These are phyloP conservation scores for Neonectria magnoliae DNA, from an alignment of 2,329 filamentous ascomycete genomes.

Conservation along the genomic window DNA sequence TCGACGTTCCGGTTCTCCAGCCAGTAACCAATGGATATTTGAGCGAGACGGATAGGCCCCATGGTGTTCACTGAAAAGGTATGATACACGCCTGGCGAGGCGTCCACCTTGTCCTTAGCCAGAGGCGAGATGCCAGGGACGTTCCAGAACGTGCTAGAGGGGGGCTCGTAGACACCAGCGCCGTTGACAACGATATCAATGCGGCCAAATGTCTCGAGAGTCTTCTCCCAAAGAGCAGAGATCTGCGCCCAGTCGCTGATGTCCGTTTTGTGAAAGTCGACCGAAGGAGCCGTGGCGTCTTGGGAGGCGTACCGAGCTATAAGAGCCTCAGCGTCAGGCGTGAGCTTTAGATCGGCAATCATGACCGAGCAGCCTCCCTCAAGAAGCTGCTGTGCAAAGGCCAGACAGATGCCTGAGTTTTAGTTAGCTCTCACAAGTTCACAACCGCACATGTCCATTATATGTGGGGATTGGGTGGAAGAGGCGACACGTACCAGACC, in stretches of 20 bases:
- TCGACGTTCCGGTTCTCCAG: not conserved
- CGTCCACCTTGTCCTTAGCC: not conserved
- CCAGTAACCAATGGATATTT: slow-evolving; percentile 11
- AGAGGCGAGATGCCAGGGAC: slow-evolving; percentile 24
- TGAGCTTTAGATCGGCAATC: slow-evolving; percentile 12
- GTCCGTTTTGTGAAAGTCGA: slow-evolving; percentile 40
- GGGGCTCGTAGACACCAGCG: slow-evolving; percentile 61
- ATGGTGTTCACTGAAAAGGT: not conserved
- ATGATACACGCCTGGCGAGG: not conserved
- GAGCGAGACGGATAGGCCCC: slow-evolving; percentile 2
- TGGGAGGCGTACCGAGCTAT: not conserved
- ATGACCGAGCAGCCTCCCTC: slow-evolving; percentile 18
- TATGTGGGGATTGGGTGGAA: not conserved
- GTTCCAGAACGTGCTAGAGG: slow-evolving; percentile 41
- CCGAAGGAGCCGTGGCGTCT: not conserved
- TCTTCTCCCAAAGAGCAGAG: slow-evolving; percentile 37
- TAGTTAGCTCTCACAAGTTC: not conserved
- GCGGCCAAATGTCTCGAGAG: slow-evolving; percentile 59
- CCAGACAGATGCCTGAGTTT: slow-evolving; percentile 15
- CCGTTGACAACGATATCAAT: slow-evolving; percentile 71
- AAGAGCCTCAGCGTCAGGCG: not conserved
- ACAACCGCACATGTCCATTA: not conserved
- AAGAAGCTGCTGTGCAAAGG: slow-evolving; percentile 11
- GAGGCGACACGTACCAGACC: slow-evolving; percentile 7
- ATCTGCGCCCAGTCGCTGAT: slow-evolving; percentile 42